Evolutionary conservation across 2,329 filamentous ascomycete species (phyloP).

Genomic region (Fusarium virguliforme): DNA sequence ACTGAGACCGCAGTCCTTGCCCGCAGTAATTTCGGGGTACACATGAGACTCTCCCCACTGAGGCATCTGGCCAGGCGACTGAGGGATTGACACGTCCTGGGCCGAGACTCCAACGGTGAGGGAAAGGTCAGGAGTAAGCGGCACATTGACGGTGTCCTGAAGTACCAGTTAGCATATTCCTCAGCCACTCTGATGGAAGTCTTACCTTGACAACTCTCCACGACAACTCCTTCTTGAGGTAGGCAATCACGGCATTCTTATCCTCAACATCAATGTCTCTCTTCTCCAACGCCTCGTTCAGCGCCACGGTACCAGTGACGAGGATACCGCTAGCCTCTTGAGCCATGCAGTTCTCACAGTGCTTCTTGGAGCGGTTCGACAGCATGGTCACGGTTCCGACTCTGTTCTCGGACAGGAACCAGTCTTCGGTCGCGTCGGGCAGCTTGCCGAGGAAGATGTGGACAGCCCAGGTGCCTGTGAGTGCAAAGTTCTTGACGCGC

Average conservation of each 20-base stretch:
- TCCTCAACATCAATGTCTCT: not conserved
- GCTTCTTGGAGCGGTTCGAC: not conserved
- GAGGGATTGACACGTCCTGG: not conserved
- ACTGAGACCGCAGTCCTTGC: not conserved
- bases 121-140: not conserved
- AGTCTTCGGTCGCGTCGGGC: not conserved
- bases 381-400: not conserved
- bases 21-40: not conserved
- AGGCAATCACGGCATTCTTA: not conserved
- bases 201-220: constrained; percentile 4
- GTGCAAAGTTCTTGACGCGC: constrained; percentile 27
- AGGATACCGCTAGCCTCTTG: not conserved
- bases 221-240: constrained; percentile 1
- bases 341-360: not conserved
- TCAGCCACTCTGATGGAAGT: not conserved
- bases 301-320: not conserved
- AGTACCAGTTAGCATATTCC: not conserved
- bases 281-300: not conserved
- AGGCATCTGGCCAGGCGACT: not conserved
- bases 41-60: not conserved
- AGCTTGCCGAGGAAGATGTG: not conserved
- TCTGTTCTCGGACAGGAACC: not conserved
- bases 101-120: not conserved
- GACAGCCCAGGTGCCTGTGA: not conserved
- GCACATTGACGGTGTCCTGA: not conserved